Conservation (phyloP, 2,329 filamentous ascomycete species). For the Pseudogymnoascus sp. region DNA sequence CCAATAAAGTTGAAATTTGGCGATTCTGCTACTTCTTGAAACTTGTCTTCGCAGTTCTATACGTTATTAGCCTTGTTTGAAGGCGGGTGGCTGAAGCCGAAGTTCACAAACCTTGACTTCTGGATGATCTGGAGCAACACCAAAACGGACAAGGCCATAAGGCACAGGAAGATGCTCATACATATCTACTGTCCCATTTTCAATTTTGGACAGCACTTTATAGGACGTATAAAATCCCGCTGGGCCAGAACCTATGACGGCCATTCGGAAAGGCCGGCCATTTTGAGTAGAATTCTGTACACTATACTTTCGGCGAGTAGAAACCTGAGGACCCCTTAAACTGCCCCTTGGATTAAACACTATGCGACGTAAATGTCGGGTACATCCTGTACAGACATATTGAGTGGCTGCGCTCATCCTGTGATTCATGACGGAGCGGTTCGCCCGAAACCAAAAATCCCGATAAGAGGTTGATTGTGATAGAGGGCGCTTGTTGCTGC, state of each 20-base stretch:
- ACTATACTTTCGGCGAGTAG: slow-evolving; percentile 20
- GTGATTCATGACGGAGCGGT: slow-evolving; percentile 12
- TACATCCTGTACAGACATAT: slow-evolving; percentile 26
- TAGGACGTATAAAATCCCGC: slow-evolving; percentile 95
- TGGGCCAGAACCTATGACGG: slow-evolving; percentile 86
- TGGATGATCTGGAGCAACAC: slow-evolving; percentile 96
- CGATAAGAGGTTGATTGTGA: slow-evolving; percentile 10
- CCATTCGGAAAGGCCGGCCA: slow-evolving; percentile 62
- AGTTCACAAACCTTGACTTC: slow-evolving; percentile 73
- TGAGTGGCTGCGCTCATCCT: slow-evolving; percentile 23
- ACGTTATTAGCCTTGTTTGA: slow-evolving; percentile 14
- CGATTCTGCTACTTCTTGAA: slow-evolving; percentile 77
- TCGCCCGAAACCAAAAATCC: neutral
- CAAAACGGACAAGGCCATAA: slow-evolving; percentile 86
- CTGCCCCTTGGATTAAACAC: neutral
- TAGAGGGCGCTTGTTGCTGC: slow-evolving; percentile 3
- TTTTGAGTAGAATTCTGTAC: slow-evolving; percentile 21
- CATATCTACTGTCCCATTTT: slow-evolving; percentile 78
- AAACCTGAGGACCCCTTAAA: neutral
- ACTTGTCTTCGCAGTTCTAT: slow-evolving; percentile 91
- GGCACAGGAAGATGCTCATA: slow-evolving; percentile 91
- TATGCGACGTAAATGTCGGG: neutral
- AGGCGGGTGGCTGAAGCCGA: slow-evolving; percentile 4
- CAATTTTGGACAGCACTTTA: slow-evolving; percentile 69
- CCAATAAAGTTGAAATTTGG: slow-evolving; percentile 85